Evolutionary conservation across 2,329 filamentous ascomycete species (phyloP).

Genomic region (Penicillium polonicum): DNA sequence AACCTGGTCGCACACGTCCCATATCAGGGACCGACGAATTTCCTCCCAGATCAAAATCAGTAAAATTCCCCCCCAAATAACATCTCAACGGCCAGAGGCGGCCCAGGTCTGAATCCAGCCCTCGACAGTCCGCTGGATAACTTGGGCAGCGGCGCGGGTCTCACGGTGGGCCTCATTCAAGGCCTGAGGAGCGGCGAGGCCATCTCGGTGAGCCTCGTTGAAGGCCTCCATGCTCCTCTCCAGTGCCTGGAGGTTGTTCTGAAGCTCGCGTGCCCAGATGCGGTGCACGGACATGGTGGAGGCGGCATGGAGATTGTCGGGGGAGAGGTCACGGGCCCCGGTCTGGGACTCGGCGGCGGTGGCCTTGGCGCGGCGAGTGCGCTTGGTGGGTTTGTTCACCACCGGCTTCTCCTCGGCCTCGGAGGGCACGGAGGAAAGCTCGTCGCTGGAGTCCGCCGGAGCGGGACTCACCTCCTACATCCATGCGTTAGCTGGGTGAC

Average conservation of each 20-base stretch:
- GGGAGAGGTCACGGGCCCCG: background rate
- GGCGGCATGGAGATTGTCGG: conserved; percentile 21
- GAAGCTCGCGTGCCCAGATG: conserved; percentile 59
- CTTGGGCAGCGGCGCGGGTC: conserved; percentile 4
- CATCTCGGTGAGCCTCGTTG: conserved; percentile 16
- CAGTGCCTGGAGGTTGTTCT: conserved; percentile 56
- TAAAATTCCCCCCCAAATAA: background rate
- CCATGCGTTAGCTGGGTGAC: background rate
- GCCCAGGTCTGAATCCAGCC: conserved; percentile 24
- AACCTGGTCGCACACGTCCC: background rate
- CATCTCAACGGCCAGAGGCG: conserved; percentile 1
- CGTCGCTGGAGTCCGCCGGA: background rate
- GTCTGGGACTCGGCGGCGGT: background rate
- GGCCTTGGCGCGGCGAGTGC: background rate
- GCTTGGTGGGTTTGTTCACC: background rate
- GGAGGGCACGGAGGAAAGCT: background rate
- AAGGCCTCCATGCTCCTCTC: conserved; percentile 56
- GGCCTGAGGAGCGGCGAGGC: conserved; percentile 38
- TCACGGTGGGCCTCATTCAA: conserved; percentile 19
- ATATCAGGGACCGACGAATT: background rate
- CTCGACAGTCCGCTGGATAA: conserved; percentile 20
- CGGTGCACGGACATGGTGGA: conserved; percentile 42
- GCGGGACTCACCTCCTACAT: background rate
- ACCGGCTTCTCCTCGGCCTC: background rate
- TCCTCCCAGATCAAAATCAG: background rate